Evolutionary conservation across 345 rosid species (phyloP), one percentile per base, ranked within the genome.

Genomic region (Bruguiera parviflora): DNA sequence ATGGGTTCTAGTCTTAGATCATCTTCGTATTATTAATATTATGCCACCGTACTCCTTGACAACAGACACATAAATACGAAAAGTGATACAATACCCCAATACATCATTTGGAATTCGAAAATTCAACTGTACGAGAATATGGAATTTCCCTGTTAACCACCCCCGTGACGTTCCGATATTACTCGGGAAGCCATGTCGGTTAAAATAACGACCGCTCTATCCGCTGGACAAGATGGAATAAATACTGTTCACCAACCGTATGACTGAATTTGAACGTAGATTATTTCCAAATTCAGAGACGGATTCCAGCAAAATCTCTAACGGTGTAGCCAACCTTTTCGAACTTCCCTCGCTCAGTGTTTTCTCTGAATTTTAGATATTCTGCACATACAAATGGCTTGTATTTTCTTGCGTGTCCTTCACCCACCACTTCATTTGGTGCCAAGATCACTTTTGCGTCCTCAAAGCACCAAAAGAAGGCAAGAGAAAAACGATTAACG

Each of bases 311-410:
- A 43, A 81, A 81, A 63, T 79, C 82, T 64, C 75, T 84, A 19
- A 84, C 84, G 0, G 85, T 77, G 57, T 75, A 81, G 22, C 85
- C 79, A 61, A 77, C 83, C 77, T 69, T 77, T 19, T 84, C 84
- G 61, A 84, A 81, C 69, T 65, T 77, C 6, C 85, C 85, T 29
- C 49, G 73, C 33, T 70, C 85, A 46, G 57, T 75, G 31, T 63
- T 72, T 57, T 79, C 79, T 66, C 84, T 69, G 46, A 77, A 84
- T 39, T 64, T 77, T 69, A 84, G n/a, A 62, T 81, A 84, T 70
- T 77, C 78, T 10, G 47, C 74, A 57, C 84, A 84, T 55, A 79
- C 80, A 66, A 81, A 84, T 21, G 83, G 75, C 28, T 63, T 51
- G 37, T 77, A 79, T 20, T 69, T 70, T 56, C 80, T 72, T 43